Conservation (phyloP, 2,329 filamentous ascomycete genomes). For the Hypoxylon sp. region DNA sequence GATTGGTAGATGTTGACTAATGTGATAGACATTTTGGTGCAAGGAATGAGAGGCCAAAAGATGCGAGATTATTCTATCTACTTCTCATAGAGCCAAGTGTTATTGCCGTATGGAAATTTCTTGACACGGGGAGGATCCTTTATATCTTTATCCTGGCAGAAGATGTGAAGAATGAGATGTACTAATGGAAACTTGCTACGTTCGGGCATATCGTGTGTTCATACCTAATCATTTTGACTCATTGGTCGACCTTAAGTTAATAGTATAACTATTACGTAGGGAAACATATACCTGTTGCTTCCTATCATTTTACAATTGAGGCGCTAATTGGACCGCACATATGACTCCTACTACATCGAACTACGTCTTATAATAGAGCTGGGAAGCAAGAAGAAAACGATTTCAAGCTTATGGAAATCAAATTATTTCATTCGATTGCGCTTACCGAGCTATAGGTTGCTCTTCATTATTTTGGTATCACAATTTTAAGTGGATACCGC, state of each 20-base stretch:
- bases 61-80: neutral
- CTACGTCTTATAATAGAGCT: neutral
- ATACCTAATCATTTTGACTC: neutral
- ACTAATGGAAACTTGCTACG: neutral
- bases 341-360: no score
- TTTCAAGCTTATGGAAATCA: neutral
- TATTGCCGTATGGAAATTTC: neutral
- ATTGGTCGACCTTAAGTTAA: no score
- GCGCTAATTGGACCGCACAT: neutral
- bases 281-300: neutral
- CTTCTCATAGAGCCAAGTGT: neutral
- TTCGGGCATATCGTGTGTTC: neutral
- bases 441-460: neutral
- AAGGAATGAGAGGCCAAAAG: neutral
- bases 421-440: neutral
- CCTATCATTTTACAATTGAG: neutral
- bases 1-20: neutral
- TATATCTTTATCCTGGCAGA: neutral
- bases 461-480: neutral
- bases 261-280: neutral
- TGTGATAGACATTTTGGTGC: neutral
- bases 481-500: neutral
- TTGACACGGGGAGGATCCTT: neutral
- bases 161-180: no score
- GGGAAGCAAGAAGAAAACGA: neutral